Evolutionary conservation across 441 rosid species (phyloP), one percentile per base, ranked within the genome.

Genomic region (Mallotus repandus): DNA sequence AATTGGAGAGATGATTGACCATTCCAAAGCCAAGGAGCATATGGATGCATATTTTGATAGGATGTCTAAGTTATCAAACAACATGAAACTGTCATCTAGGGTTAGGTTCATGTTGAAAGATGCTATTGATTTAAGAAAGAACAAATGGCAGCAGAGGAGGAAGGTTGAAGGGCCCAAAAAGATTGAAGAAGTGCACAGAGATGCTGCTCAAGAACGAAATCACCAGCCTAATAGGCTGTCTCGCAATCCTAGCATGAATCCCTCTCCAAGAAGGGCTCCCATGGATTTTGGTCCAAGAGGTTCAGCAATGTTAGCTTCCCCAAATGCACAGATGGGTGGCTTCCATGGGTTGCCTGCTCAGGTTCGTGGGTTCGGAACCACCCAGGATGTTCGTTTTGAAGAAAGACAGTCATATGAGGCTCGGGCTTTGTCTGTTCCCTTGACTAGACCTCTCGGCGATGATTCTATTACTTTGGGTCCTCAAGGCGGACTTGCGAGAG

Each of bases 81-180:
- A 90, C 80, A 83, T 79, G 88, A 87, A 86, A 74, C 77, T 90
- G 43, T 88, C 98, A 38, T 89, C 94, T 12, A 88, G 98, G 79
- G 92, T 91, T 63, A 88, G 98, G 86, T 92, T 96, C 79, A 88
- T 96, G 98, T 80, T 96, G 84, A 91, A 88, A 79, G 97, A 96
- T 86, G 78, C 87, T 16, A 92, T 94, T 71, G 98, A 91, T 80
- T 78, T 91, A 76, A 89, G 99, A 81, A 92, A 77, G 86, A 92
- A 91, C 79, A 96, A 89, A 74, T 92, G 99, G 98, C 98, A 92
- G 81, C 97, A 96, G 76, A 88, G 99, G 83, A 87, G 97, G 83
- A 96, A 96, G 84, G 97, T 92, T 45, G 99, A 94, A 81, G 99
- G 98, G 52, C 98, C 99, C 6, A 96, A 96, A 79, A 94, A 96